Evolutionary conservation across 2,329 filamentous ascomycete species (phyloP).

Genomic region (Xenoacremonium recifei): DNA sequence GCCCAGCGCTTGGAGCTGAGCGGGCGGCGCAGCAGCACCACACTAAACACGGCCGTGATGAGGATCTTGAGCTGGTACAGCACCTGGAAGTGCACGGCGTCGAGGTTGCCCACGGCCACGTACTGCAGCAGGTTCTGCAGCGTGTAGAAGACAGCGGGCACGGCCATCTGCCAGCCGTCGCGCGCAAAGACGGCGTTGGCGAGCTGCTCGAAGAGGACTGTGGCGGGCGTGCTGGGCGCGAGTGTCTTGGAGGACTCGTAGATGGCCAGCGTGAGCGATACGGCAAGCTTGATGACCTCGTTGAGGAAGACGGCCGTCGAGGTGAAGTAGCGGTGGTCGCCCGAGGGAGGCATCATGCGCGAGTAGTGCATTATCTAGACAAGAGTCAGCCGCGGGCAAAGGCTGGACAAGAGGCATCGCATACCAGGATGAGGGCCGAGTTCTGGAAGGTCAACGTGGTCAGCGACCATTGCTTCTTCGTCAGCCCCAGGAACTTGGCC

Average conservation of each 20-base stretch:
- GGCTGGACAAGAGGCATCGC: conserved; percentile 15
- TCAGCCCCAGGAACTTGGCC: conserved; percentile 20
- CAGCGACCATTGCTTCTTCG: conserved; percentile 25
- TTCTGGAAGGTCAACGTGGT: conserved; percentile 65
- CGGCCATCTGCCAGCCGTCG: conserved; percentile 92
- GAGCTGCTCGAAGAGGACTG: conserved; percentile 76
- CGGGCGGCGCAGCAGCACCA: conserved; percentile 69
- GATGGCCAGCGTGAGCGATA: conserved; percentile 82
- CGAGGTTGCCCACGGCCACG: conserved; percentile 84
- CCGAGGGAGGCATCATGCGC: conserved; percentile 80
- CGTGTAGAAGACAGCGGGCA: conserved; percentile 86
- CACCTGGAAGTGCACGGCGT: conserved; percentile 90
- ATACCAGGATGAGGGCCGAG: conserved; percentile 71
- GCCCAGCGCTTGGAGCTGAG: conserved; percentile 76
- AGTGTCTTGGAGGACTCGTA: conserved; percentile 80
- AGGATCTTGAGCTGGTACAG: conserved; percentile 94
- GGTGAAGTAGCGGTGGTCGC: conserved; percentile 85
- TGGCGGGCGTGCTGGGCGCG: conserved; percentile 75
- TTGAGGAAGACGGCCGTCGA: conserved; percentile 94
- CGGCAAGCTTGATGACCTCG: conserved; percentile 84
- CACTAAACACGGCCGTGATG: conserved; percentile 83
- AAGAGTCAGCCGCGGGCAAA: conserved; percentile 2
- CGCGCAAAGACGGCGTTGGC: conserved; percentile 79
- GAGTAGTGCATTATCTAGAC: conserved; percentile 88
- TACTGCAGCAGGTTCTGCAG: conserved; percentile 94